Base-by-base conservation (phyloP, 129 eudicot species). In the Scalesia atractyloides region DNA sequence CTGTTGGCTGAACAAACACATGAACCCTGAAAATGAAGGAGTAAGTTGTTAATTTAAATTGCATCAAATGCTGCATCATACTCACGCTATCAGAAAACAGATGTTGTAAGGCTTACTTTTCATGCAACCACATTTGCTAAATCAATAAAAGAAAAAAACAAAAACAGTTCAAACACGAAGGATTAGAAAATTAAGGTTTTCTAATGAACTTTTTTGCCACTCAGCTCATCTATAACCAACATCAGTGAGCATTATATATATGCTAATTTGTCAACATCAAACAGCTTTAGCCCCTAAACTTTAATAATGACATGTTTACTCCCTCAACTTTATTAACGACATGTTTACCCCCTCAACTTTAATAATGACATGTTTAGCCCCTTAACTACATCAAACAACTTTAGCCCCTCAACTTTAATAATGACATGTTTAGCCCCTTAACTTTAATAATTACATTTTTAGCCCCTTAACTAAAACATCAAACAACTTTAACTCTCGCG, bases 1-100 rank as follows among this genome's bases (percentile, higher is more conserved):
- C 90, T 46, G 96, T 87, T 77, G 97, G 98, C 76, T 93, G 95
- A 81, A 88, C 78, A 68, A 93, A 93, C 39, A 79, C 79, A 85
- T 90, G 96, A 70, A 93, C 97, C 97, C 98, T 93, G 89, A 76
- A 79, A 66, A 69, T 64, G 60, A 51, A 65, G 15, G 13, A 58
- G 73, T 43, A 15, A 17, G 41, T 70, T 22, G 73, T 65, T 60
- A 69, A 48, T 67, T 51, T 60, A 57, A 58, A 43, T 2, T 50
- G 68, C 68, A 37, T 47, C 12, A 22, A 59, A 10, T 56, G 56
- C 20, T 26, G 66, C 41, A 77, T 22, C 39, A 61, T 47, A 18
- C 24, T 71, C 37, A 17, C 3, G 69, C 30, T 18, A 30, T 76
- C 68, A 76, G 62, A 47, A 63, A 36, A 20, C 33, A 20, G 65